A percentile compares a stretch with the other conserved stretches of the same genome.
Conservation (phyloP, 2,329 filamentous ascomycete species). For the Ophiocordyceps sinensis region DNA sequence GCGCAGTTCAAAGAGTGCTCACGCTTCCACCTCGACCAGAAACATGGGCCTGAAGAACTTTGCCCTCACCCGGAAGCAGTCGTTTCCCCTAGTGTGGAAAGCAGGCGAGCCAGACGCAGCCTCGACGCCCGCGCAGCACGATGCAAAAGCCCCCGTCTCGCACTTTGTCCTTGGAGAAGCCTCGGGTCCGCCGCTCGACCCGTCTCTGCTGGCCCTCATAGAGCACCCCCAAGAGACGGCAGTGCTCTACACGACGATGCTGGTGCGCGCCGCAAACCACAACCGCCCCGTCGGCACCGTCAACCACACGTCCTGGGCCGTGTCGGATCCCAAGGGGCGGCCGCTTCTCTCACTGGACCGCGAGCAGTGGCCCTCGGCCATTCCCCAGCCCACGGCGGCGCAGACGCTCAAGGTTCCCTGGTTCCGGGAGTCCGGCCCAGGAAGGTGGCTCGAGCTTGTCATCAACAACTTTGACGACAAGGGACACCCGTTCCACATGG, state of each 20-base stretch:
- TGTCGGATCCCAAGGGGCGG: slow-evolving; percentile 1
- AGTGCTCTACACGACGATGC: slow-evolving; percentile 8
- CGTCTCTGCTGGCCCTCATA: background rate
- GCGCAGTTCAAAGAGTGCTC: background rate
- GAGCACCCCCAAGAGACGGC: slow-evolving; percentile 3
- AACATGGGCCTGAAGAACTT: slow-evolving; percentile 9
- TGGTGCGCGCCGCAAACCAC: slow-evolving; percentile 6
- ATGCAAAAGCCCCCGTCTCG: background rate
- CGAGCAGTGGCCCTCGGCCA: slow-evolving; percentile 4
- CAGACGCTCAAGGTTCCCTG: slow-evolving; percentile 6
- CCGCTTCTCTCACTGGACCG: slow-evolving; percentile 6
- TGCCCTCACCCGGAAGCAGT: slow-evolving; percentile 7
- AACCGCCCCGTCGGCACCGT: slow-evolving; percentile 9
- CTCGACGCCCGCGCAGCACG: background rate
- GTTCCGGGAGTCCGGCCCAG: slow-evolving; percentile 6
- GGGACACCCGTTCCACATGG: slow-evolving; percentile 33
- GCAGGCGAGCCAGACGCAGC: background rate
- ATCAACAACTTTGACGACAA: slow-evolving; percentile 36
- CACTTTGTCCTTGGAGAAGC: slow-evolving; percentile 2
- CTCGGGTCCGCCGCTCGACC: background rate
- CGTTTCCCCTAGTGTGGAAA: slow-evolving; percentile 6
- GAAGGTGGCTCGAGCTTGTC: slow-evolving; percentile 29
- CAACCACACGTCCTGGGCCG: slow-evolving; percentile 9
- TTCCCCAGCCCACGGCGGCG: slow-evolving; percentile 5
- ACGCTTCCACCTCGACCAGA: background rate